Evolutionary conservation across 2,329 filamentous ascomycete genomes (phyloP).

Genomic region (Teratosphaeria pseudoeucalypti): DNA sequence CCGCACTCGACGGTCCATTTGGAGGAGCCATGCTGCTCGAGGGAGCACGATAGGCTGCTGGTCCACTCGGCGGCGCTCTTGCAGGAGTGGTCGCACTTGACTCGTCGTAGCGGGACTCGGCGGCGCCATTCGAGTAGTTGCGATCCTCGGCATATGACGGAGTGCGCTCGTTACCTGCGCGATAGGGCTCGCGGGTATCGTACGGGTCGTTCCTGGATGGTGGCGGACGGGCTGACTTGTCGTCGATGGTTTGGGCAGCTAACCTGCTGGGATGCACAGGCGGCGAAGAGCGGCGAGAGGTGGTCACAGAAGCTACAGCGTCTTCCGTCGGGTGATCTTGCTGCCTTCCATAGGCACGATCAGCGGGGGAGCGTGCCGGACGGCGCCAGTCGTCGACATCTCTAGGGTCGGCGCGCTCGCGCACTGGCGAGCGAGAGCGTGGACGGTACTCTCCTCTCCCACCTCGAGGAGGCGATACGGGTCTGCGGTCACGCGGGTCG

Average conservation of each 20-base stretch:
- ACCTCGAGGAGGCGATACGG: conserved; percentile 22
- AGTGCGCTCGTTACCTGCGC: conserved; percentile 11
- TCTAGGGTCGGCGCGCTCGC: conserved; percentile 38
- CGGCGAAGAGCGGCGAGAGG: conserved; percentile 53
- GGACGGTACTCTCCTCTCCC: conserved; percentile 32
- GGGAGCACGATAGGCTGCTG: conserved; percentile 14
- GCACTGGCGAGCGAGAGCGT: conserved; percentile 45
- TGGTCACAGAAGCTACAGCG: conserved; percentile 46
- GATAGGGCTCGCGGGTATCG: conserved; percentile 19
- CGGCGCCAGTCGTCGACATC: conserved; percentile 42
- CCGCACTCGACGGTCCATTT: conserved; percentile 21
- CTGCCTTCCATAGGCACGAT: conserved; percentile 24
- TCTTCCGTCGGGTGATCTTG: conserved; percentile 32
- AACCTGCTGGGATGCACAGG: conserved; percentile 45
- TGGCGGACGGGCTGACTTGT: conserved; percentile 15
- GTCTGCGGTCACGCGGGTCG: conserved; percentile 25
- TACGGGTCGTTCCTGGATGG: conserved; percentile 15
- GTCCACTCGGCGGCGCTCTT: conserved; percentile 22
- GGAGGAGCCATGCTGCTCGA: conserved; percentile 19
- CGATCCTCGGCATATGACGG: conserved; percentile 19
- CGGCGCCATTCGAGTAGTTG: conserved; percentile 11
- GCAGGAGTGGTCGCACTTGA: conserved; percentile 17
- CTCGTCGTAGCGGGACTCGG: conserved; percentile 18
- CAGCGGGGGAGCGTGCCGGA: conserved; percentile 43
- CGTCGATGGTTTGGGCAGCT: conserved; percentile 25